A percentile compares a stretch with the other conserved stretches of the same genome.
These are phyloP conservation scores for Penicillium angulare DNA, from an alignment of 495 filamentous ascomycete species.

Conservation along the genomic window DNA sequence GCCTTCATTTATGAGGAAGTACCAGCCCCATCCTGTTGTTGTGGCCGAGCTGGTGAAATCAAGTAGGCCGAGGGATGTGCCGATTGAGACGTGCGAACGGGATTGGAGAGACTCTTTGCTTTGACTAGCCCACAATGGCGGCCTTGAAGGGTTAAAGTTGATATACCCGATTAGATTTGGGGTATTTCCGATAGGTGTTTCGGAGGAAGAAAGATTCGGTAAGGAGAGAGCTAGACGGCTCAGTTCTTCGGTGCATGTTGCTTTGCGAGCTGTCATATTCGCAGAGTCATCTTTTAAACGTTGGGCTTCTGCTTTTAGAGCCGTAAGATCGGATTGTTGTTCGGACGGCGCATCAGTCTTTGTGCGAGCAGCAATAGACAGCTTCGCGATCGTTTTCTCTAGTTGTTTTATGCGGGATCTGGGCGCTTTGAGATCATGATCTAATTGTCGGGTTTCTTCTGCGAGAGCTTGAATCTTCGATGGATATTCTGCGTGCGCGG, in stretches of 20 bases:
- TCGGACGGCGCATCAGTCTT: too few species aligned
- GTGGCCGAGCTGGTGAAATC: conserved; percentile 80
- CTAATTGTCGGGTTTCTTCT: conserved; percentile 57
- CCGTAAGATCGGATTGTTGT: conserved; percentile 20
- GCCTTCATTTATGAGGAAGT: conserved; percentile 85
- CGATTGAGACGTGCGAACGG: conserved; percentile 79
- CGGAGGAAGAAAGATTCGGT: conserved; percentile 77
- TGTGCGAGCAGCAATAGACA: conserved; percentile 29
- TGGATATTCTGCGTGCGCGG: conserved; percentile 61
- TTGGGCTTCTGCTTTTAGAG: conserved; percentile 62
- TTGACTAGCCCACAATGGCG: conserved; percentile 45
- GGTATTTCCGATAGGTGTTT: conserved; percentile 70
- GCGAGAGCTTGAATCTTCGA: conserved; percentile 67
- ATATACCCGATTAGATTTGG: conserved; percentile 64
- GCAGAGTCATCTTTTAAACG: conserved; percentile 64
- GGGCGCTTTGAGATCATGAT: conserved; percentile 36
- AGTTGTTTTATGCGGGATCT: conserved; percentile 41
- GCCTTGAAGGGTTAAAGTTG: conserved; percentile 66
- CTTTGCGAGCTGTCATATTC: conserved; percentile 58
- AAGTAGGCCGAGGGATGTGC: conserved; percentile 71
- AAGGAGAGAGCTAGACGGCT: conserved; percentile 71
- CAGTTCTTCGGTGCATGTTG: conserved; percentile 62
- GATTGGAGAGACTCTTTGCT: conserved; percentile 42
- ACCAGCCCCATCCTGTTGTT: conserved; percentile 94
- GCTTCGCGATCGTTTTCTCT: conserved; percentile 40